These are phyloP conservation scores for Capsaspora owczarzaki DNA, from an alignment of 78 protist species.

Conservation along the genomic window DNA sequence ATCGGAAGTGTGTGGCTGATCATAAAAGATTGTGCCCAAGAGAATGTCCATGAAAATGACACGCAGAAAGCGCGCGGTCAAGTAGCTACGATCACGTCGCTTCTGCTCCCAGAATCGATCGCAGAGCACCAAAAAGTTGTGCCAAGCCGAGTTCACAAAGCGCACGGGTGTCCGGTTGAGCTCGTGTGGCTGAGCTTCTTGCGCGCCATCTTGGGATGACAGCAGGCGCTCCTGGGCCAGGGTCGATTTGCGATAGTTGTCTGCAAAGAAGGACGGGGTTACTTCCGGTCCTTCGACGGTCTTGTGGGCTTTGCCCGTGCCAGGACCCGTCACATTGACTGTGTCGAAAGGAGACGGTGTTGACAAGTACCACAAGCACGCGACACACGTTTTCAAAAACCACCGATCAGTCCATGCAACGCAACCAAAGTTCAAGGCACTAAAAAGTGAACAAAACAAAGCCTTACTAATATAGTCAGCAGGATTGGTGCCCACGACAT, in stretches of 20 bases:
- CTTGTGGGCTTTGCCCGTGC: too few relatives aligned
- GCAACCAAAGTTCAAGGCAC: too few relatives aligned
- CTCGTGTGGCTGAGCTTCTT: not conserved
- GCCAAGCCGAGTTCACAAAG: not conserved
- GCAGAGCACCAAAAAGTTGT: not conserved
- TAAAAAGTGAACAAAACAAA: too few relatives aligned
- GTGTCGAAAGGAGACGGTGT: too few relatives aligned
- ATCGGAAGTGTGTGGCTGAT: not conserved
- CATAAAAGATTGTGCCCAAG: conserved; percentile 7
- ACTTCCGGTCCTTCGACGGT: conserved; percentile 22
- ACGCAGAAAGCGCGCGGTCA: not conserved
- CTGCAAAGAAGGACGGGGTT: not conserved
- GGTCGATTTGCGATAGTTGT: not conserved
- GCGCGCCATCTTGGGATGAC: not conserved
- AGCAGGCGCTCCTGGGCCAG: not conserved
- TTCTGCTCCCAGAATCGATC: not conserved
- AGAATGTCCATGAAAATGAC: conserved; percentile 17
- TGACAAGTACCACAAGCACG: too few relatives aligned
- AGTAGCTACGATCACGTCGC: not conserved
- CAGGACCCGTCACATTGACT: too few relatives aligned
- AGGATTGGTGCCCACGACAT: conserved; percentile 18
- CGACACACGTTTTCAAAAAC: too few relatives aligned
- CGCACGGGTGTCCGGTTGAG: not conserved
- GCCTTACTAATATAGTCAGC: conserved; percentile 39
- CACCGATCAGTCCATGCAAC: too few relatives aligned